phyloP scores from a whole-genome alignment of 805 yeast species.

The Helenozyma baotianmanensis region DNA sequence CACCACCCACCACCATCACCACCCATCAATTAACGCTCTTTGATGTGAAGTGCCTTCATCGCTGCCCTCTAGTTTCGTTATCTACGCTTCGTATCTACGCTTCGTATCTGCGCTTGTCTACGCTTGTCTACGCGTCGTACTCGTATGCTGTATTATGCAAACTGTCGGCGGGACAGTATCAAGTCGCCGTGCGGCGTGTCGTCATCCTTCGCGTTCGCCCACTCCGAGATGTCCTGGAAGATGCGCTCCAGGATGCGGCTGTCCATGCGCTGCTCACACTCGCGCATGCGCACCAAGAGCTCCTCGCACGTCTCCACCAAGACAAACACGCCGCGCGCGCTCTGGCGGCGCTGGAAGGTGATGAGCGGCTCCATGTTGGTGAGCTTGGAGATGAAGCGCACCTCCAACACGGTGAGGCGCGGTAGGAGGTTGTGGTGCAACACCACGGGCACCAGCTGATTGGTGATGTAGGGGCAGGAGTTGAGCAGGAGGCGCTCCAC shows the following conservation, averaged over 20 bases:
- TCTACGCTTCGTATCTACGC: too few relatives aligned
- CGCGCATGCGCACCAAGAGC: slow-evolving; percentile 53
- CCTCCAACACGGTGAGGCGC: slow-evolving; percentile 68
- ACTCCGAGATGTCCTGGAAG: slow-evolving; percentile 57
- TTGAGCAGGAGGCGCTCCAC: slow-evolving; percentile 71
- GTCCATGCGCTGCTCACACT: slow-evolving; percentile 58
- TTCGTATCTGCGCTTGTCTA: too few relatives aligned
- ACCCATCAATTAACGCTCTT: too few relatives aligned
- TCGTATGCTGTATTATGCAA: too few relatives aligned
- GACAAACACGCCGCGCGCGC: slow-evolving; percentile 42
- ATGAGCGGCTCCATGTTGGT: slow-evolving; percentile 61
- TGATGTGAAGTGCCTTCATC: too few relatives aligned
- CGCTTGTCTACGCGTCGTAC: too few relatives aligned
- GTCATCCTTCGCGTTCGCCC: slow-evolving; percentile 52
- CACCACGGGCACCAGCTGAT: slow-evolving; percentile 52
- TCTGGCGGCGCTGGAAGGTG: slow-evolving; percentile 57
- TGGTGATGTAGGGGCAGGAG: slow-evolving; percentile 58
- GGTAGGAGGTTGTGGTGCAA: slow-evolving; percentile 30
- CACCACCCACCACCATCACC: too few relatives aligned
- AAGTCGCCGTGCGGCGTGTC: too few relatives aligned
- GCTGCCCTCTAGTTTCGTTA: too few relatives aligned
- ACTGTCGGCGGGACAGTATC: too few relatives aligned
- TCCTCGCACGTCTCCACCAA: slow-evolving; percentile 77
- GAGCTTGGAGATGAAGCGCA: slow-evolving; percentile 56
- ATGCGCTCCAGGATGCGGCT: slow-evolving; percentile 51